Percentiles rank a stretch among this genome's conserved stretches.
phyloP scores from a whole-genome alignment of 2,329 filamentous ascomycete species.

The Penicillium sclerotigenum region DNA sequence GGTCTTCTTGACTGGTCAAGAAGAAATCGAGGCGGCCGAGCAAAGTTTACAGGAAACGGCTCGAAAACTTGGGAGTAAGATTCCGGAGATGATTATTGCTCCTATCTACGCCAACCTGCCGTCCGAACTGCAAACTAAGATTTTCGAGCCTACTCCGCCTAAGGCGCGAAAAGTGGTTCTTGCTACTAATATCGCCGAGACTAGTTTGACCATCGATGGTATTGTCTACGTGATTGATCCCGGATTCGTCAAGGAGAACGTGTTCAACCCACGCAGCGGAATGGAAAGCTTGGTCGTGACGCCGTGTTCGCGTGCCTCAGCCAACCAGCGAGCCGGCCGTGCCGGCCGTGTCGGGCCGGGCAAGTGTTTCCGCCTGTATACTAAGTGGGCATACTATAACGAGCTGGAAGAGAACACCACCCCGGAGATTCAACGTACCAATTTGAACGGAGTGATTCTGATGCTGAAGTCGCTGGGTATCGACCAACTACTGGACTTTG shows the following conservation, averaged over 20 bases:
- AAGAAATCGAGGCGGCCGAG: constrained; percentile 89
- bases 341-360: constrained; percentile 89
- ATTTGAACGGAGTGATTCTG: constrained; percentile 78
- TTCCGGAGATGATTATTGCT: constrained; percentile 82
- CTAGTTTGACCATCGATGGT: constrained; percentile 89
- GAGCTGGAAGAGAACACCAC: constrained; percentile 90
- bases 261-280: constrained; percentile 85
- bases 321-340: constrained; percentile 87
- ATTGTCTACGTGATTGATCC: constrained; percentile 96
- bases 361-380: constrained; percentile 91
- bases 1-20: constrained; percentile 91
- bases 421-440: constrained; percentile 88
- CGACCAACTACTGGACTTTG: constrained; percentile 87
- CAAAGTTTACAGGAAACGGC: constrained; percentile 81
- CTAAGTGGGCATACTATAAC: constrained; percentile 89
- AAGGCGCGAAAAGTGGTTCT: constrained; percentile 86
- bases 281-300: constrained; percentile 91
- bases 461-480: constrained; percentile 87
- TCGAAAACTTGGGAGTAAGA: constrained; percentile 77
- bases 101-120: constrained; percentile 94
- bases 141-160: constrained; percentile 88
- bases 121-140: constrained; percentile 84
- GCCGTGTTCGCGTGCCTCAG: constrained; percentile 85
- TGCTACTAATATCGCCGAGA: constrained; percentile 96
- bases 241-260: constrained; percentile 92